A percentile compares a stretch with the other conserved stretches of the same genome.
Evolutionary conservation across 2,329 filamentous ascomycete genomes (phyloP).

Genomic region (Rutstroemia sp.): DNA sequence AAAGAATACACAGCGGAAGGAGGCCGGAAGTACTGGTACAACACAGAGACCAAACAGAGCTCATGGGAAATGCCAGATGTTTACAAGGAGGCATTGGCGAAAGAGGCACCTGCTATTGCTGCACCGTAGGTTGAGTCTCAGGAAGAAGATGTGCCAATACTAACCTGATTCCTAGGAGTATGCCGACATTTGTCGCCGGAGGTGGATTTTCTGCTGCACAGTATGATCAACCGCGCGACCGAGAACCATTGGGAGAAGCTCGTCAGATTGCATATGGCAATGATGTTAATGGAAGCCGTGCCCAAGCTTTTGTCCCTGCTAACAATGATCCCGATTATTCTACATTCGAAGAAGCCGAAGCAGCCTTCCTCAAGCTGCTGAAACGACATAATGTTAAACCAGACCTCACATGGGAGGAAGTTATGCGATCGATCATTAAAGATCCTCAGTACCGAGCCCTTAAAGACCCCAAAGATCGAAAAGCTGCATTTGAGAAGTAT

Average conservation of each 20-base stretch:
- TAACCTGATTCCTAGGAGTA: constrained; percentile 13
- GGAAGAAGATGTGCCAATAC: neutral
- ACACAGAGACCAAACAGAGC: constrained; percentile 84
- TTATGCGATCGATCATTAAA: constrained; percentile 76
- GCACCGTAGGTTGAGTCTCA: constrained; percentile 35
- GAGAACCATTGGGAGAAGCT: constrained; percentile 41
- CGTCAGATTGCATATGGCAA: constrained; percentile 51
- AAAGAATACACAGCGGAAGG: constrained; percentile 84
- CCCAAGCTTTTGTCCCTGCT: constrained; percentile 53
- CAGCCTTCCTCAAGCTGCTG: constrained; percentile 85
- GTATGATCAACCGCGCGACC: constrained; percentile 30
- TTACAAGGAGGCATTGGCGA: constrained; percentile 68
- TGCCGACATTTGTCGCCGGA: constrained; percentile 37
- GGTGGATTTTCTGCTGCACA: constrained; percentile 31
- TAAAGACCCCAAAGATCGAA: constrained; percentile 86
- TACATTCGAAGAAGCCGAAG: constrained; percentile 80
- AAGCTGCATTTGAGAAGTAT: constrained; percentile 90
- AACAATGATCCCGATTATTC: constrained; percentile 71
- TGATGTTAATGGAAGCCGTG: constrained; percentile 40
- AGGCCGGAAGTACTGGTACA: constrained; percentile 92
- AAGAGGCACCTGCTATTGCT: constrained; percentile 37
- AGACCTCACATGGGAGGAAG: constrained; percentile 89
- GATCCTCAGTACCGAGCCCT: constrained; percentile 90
- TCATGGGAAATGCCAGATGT: constrained; percentile 89
- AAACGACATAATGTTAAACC: constrained; percentile 78